These are phyloP conservation scores for Fomitopsis schrenkii DNA, from an alignment of 1,284 basidiomycete genomes.

Conservation along the genomic window DNA sequence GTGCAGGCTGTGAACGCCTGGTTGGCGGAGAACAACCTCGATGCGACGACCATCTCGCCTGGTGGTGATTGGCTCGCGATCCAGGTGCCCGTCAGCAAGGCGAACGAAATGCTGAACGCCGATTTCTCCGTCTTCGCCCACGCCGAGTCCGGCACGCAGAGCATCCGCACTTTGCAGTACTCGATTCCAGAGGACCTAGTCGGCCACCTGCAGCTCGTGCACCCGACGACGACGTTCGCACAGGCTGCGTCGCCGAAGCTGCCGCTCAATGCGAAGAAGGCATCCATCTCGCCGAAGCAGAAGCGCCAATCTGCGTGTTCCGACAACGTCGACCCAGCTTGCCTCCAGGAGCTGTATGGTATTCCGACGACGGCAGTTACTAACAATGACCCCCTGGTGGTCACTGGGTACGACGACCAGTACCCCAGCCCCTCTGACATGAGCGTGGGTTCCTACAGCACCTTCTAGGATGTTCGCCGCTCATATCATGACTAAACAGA, in stretches of 20 bases:
- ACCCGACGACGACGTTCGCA: constrained; percentile 34
- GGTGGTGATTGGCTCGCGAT: constrained; percentile 1
- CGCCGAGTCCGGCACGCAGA: constrained; percentile 25
- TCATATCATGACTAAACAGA: constrained; percentile 30
- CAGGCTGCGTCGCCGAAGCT: background rate
- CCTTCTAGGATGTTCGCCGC: too few relatives aligned
- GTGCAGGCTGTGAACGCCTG: constrained; percentile 29
- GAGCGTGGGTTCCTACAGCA: too few relatives aligned
- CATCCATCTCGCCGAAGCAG: constrained; percentile 42
- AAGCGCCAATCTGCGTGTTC: background rate
- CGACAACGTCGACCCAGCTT: constrained; percentile 45
- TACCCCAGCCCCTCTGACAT: too few relatives aligned
- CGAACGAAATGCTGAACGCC: constrained; percentile 32
- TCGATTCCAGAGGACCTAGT: constrained; percentile 35
- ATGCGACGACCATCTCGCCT: constrained; percentile 20
- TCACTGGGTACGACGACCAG: too few relatives aligned
- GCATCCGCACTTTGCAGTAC: constrained; percentile 37
- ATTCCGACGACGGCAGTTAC: too few relatives aligned
- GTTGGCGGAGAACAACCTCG: constrained; percentile 30
- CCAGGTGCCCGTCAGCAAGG: constrained; percentile 25
- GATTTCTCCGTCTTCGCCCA: constrained; percentile 38
- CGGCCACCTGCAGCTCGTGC: constrained; percentile 36
- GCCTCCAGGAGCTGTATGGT: constrained; percentile 34
- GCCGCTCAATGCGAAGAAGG: constrained; percentile 10
- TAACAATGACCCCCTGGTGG: too few relatives aligned